phyloP scores from a whole-genome alignment of 441 rosid genomes.

The Mallotus japonicus region DNA sequence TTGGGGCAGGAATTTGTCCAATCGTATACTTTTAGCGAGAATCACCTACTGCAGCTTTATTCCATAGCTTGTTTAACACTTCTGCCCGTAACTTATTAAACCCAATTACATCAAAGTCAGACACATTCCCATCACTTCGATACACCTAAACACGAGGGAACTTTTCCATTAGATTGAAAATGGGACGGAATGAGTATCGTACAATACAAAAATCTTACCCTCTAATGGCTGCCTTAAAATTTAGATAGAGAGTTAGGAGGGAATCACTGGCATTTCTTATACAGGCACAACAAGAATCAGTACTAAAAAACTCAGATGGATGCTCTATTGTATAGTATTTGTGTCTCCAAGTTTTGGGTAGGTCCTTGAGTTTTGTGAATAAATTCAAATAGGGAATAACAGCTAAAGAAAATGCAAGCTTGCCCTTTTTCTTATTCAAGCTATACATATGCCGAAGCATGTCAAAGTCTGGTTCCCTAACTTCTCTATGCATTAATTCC shows the following conservation, averaged over 20 bases:
- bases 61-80: background rate
- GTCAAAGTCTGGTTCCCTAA: too few species aligned
- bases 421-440: too few species aligned
- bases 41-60: background rate
- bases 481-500: too few species aligned
- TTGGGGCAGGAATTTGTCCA: background rate
- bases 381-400: too few species aligned
- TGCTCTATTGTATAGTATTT: too few species aligned
- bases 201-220: conserved; percentile 4
- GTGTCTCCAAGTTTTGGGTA: too few species aligned
- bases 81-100: background rate
- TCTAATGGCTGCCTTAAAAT: conserved; percentile 9
- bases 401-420: too few species aligned
- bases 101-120: background rate
- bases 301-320: too few species aligned
- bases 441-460: too few species aligned
- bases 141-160: background rate
- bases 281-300: background rate
- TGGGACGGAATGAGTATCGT: conserved; percentile 6
- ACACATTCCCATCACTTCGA: too few species aligned
- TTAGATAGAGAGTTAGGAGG: background rate
- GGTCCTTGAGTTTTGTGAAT: too few species aligned
- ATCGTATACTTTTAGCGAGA: conserved; percentile 25
- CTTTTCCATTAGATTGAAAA: background rate
- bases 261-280: background rate